Conservation (phyloP, 768 basidiomycete genomes). For the Leccinum barrowsii region DNA sequence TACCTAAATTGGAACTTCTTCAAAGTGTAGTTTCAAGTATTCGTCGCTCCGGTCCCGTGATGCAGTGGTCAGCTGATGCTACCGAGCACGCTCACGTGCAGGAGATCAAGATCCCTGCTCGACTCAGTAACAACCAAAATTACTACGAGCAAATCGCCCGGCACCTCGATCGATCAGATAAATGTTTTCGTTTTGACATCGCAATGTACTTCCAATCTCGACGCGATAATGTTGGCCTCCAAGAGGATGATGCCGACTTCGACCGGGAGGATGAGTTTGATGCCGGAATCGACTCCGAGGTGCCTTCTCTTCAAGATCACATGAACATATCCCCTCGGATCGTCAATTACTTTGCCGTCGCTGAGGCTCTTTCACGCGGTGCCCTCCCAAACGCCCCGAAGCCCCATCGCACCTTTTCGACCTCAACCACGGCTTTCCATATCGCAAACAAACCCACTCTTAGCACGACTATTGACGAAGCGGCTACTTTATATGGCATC, state of each 20-base stretch:
- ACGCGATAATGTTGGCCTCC: background rate
- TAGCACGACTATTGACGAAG: background rate
- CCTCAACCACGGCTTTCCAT: background rate
- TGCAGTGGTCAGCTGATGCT: background rate
- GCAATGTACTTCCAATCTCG: background rate
- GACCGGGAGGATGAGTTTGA: background rate
- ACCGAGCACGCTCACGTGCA: background rate
- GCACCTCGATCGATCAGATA: background rate
- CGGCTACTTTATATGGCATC: background rate
- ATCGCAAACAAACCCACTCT: background rate
- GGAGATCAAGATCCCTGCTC: background rate
- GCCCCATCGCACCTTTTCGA: background rate
- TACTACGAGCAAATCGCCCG: background rate
- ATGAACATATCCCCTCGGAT: background rate
- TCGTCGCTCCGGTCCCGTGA: background rate
- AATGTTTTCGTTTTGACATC: background rate
- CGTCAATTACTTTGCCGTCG: background rate
- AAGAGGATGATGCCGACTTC: background rate
- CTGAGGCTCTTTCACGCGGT: background rate
- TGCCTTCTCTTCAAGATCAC: background rate
- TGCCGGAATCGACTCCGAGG: background rate
- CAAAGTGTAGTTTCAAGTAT: background rate
- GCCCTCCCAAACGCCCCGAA: background rate
- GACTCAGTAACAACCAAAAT: background rate
- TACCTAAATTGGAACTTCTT: constrained; percentile 1